Evolutionary conservation across 805 yeast species (phyloP), one percentile per base, ranked within the genome.

Genomic region (Nakazawaea peltata): DNA sequence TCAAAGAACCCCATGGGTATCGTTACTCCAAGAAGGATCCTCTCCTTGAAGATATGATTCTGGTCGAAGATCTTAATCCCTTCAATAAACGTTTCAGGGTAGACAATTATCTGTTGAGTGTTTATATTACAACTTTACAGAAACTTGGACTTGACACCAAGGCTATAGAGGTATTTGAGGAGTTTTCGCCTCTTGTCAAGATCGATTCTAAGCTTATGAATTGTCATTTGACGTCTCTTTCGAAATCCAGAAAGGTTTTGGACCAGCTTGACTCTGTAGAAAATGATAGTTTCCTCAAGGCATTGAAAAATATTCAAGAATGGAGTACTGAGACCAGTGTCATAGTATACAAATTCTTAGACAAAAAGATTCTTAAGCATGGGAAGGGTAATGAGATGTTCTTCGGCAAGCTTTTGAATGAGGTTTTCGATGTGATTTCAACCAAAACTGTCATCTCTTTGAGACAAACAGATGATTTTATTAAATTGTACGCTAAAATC

Each of bases 91-190:
- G 41, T 30, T 26, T 37, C 13, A 28, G 34, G 11, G 21, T 30
- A 4, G 30, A 37, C 19, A 28, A 18, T n/a, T 19, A 19, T 10
- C 25, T 30, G 12, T 22, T 37, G 12, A 31, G 33, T 22, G 16
- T 25, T 4, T 33, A 37, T 21, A 18, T 37, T n/a, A 15, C 11
- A 1, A 4, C 30, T 6, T 33, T 33, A 7, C 24, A 29, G 5
- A 29, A 25, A 16, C 19, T 37, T n/a, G 41, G 41, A 15, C 29
- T 33, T 13, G 15, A 8, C 15, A 33, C 18, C 5, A 30, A 37
- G 16, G 30, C 37, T 6, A 23, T 29, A 9, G 28, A 28, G 15
- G 24, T 17, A 2, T 37, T 33, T 14, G 25, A 32, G 10, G 17
- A 25, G 12, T 26, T 26, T 6, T 6, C 13, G 14, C 7, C 7